These are phyloP conservation scores for Pharus latifolius DNA, from an alignment of 176 grass and related monocot genomes.

Conservation along the genomic window DNA sequence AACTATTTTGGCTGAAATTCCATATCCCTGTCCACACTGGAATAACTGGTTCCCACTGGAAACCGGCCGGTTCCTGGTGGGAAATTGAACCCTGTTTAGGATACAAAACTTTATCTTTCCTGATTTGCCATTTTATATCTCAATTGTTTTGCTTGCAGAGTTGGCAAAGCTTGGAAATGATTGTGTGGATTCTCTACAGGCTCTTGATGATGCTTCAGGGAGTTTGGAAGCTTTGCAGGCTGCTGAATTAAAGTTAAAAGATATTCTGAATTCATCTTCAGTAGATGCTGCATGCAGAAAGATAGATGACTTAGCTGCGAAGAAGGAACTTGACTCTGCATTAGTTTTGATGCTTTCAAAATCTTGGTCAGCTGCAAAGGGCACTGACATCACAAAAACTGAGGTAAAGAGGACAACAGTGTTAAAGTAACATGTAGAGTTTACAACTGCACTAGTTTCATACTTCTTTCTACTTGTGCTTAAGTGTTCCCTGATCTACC, in stretches of 20 bases:
- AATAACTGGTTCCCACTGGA: too few relatives aligned
- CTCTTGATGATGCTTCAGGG: slow-evolving; percentile 57
- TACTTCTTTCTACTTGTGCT: not conserved
- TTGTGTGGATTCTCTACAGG: slow-evolving; percentile 70
- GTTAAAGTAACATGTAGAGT: not conserved
- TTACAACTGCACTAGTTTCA: not conserved
- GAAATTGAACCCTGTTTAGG: too few relatives aligned
- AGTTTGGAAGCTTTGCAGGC: slow-evolving; percentile 53
- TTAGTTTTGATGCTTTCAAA: slow-evolving; percentile 68
- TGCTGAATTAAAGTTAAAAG: slow-evolving; percentile 71
- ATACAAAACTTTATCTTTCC: too few relatives aligned
- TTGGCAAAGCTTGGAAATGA: slow-evolving; percentile 71
- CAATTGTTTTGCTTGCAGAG: slow-evolving; percentile 32
- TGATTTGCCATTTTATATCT: not conserved
- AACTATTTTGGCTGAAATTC: too few relatives aligned
- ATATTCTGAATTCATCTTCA: slow-evolving; percentile 70
- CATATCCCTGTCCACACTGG: too few relatives aligned
- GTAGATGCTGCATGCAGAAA: slow-evolving; percentile 65
- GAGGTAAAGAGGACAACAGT: slow-evolving; percentile 45
- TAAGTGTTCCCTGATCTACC: not conserved
- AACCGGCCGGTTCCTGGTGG: not conserved
- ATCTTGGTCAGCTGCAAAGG: slow-evolving; percentile 89
- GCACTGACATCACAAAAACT: slow-evolving; percentile 64
- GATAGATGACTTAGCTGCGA: slow-evolving; percentile 82
- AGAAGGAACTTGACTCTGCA: slow-evolving; percentile 74